Evolutionary conservation across 768 basidiomycete genomes (phyloP).

Genomic region (Tricholoma flavovirens): DNA sequence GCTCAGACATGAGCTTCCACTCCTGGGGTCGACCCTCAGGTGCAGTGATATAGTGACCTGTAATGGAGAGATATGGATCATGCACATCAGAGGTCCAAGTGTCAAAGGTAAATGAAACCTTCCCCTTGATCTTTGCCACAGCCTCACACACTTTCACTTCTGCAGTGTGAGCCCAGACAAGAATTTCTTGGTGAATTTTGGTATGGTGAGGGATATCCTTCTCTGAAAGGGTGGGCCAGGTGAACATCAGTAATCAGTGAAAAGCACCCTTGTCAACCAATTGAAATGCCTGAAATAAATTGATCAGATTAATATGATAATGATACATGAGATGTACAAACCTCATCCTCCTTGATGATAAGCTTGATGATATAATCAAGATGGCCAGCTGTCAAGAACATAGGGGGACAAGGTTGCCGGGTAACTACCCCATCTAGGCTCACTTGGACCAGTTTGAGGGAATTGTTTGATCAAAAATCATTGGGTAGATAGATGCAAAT

Average conservation of each 20-base stretch:
- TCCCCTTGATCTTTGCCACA: neutral
- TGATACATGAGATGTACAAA: neutral
- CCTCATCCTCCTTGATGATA: neutral
- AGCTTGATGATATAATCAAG: neutral
- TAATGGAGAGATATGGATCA: conserved; percentile 15
- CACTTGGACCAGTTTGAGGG: neutral
- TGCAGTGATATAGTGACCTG: conserved; percentile 15
- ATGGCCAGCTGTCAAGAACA: neutral
- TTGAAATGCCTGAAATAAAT: neutral
- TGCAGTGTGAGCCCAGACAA: neutral
- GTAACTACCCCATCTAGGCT: neutral
- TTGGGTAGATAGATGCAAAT: neutral
- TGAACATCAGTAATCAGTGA: neutral
- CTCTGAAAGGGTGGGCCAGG: neutral
- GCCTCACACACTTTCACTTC: neutral
- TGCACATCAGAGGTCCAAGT: conserved; percentile 14
- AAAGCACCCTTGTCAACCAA: neutral
- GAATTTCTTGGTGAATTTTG: neutral
- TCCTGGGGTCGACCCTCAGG: conserved; percentile 3
- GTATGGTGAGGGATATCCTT: neutral
- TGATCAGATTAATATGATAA: neutral
- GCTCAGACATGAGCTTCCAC: conserved; percentile 13
- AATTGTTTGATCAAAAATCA: neutral
- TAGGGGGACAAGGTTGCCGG: neutral
- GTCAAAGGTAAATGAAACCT: conserved; percentile 14